These are phyloP conservation scores for Cordyceps tenuipes DNA, from an alignment of 2,329 filamentous ascomycete genomes.

Conservation along the genomic window DNA sequence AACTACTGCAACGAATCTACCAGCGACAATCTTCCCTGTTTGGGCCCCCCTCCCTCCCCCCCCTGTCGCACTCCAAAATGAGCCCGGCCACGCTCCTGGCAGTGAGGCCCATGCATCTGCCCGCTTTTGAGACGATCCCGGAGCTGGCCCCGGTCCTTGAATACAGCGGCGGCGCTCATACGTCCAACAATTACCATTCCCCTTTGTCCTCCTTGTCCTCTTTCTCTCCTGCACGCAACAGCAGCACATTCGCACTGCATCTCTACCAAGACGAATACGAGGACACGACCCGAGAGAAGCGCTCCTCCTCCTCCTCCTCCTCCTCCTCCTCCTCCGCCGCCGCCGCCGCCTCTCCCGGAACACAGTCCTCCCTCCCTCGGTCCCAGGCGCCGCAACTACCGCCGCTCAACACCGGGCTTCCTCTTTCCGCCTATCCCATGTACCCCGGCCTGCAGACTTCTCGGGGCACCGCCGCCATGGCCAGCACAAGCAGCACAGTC, in stretches of 20 bases:
- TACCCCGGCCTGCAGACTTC: conserved; percentile 26
- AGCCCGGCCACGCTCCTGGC: conserved; percentile 11
- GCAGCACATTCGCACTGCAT: neutral
- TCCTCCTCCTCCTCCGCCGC: neutral
- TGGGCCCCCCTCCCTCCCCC: neutral
- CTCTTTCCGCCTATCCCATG: conserved; percentile 19
- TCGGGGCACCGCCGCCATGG: neutral
- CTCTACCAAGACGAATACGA: neutral
- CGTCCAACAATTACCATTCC: neutral
- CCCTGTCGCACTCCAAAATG: conserved; percentile 12
- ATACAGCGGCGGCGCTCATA: conserved; percentile 1
- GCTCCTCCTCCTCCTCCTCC: neutral
- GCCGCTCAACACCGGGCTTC: conserved; percentile 4
- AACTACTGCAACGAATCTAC: neutral
- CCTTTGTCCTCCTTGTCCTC: neutral
- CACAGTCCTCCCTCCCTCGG: too few relatives aligned
- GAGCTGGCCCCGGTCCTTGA: conserved; percentile 11
- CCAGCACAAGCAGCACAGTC: neutral
- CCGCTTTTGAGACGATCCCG: conserved; percentile 14
- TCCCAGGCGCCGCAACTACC: neutral
- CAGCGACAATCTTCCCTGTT: neutral
- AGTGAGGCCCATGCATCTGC: conserved; percentile 12
- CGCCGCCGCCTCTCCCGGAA: too few relatives aligned
- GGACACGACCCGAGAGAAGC: neutral
- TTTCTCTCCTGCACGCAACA: neutral